Base-by-base conservation (phyloP, 1,139 yeast genomes). In the Wickerhamomyces sp. region DNA sequence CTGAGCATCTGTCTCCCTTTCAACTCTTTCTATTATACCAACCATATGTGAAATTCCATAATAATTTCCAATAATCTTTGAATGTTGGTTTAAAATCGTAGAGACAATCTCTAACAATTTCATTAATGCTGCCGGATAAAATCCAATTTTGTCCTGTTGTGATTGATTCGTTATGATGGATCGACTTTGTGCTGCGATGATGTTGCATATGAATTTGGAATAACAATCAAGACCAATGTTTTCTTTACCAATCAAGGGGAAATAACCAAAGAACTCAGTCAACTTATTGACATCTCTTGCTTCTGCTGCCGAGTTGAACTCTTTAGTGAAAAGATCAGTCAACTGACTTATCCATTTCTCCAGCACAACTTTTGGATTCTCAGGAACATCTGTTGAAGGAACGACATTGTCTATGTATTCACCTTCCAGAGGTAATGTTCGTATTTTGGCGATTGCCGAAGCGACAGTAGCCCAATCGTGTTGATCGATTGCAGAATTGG, bases 361-460 rank as follows among this genome's bases (percentile, higher is more conserved):
- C 2, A 91, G 53, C 0, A 84, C 64, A 2, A 62, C 70, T 12
- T 60, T 57, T 0, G 98, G 97, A 35, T 72, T 64, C 37, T 86
- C 95, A 0, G 96, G 96, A n/a, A 88, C 70, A 36, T 86, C 94
- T 8, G 85, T 69, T 0, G 95, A 78, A 0, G 99, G 98, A n/a
- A 91, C 91, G 51, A 85, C 86, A 31, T 72, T 77, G 33, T 79
- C 72, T 2, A 95, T 91, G 58, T 81, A 88, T 38, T 72, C 66
- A n/a, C 95, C 89, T 11, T 58, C 64, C 16, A 84, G 55, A 0
- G 94, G 86, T 22, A 85, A 59, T 19, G 64, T 51, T 16, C 73
- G 62, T 9, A 78, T 77, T 19, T 70, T 66, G 16, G 66, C 54
- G 10, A 87, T 77, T 30, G 85, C 73, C 36, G 63, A 62, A 1